Evolutionary conservation across 1,139 yeast species (phyloP).

Genomic region (Hyphopichia fennica): DNA sequence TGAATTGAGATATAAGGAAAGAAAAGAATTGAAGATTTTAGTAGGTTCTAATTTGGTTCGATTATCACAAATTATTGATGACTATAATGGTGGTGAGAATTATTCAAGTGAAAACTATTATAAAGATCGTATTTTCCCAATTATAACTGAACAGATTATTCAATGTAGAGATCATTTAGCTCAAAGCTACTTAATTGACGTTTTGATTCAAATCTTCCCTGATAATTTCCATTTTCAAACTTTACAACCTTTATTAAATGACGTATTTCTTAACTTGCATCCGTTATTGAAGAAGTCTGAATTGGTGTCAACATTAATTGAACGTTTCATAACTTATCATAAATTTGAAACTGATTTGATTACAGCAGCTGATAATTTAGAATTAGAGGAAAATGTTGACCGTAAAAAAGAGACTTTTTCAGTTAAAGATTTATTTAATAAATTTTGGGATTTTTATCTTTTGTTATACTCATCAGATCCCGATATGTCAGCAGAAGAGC

Average conservation of each 20-base stretch:
- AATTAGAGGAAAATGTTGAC: constrained; percentile 2
- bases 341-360: constrained; percentile 31
- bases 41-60: constrained; percentile 93
- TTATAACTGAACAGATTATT: constrained; percentile 82
- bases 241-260: constrained; percentile 61
- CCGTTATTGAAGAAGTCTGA: constrained; percentile 70
- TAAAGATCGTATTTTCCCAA: constrained; percentile 67
- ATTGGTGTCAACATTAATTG: constrained; percentile 67
- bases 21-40: constrained; percentile 85
- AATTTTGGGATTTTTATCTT: constrained; percentile 65
- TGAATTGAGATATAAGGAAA: constrained; percentile 69
- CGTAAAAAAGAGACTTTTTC: constrained; percentile 8
- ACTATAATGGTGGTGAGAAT: constrained; percentile 44
- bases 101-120: constrained; percentile 50
- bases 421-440: constrained; percentile 43
- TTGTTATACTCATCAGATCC: constrained; percentile 57
- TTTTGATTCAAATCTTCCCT: constrained; percentile 89
- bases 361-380: constrained; percentile 2
- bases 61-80: constrained; percentile 81
- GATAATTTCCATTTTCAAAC: constrained; percentile 86
- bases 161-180: constrained; percentile 93
- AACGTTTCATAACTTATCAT: constrained; percentile 65
- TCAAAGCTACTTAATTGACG: constrained; percentile 87
- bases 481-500: constrained; percentile 64
- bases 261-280: constrained; percentile 62